These are phyloP conservation scores for Gliomastix tumulicola DNA, from an alignment of 2,329 filamentous ascomycete species.

Conservation along the genomic window DNA sequence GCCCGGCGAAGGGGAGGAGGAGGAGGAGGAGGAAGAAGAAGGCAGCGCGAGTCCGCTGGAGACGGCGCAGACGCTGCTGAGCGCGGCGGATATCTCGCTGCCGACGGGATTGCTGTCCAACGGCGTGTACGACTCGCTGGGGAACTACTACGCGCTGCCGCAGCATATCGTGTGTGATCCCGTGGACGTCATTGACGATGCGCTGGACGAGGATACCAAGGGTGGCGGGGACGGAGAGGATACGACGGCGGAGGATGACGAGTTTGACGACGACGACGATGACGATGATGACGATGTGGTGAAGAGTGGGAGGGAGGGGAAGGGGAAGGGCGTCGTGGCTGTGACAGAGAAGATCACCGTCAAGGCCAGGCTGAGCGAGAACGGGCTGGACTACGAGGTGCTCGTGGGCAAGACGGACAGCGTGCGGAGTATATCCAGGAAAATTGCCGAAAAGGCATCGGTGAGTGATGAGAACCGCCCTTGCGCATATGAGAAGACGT, in stretches of 20 bases:
- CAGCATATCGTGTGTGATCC: conserved; percentile 65
- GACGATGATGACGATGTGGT: conserved; percentile 21
- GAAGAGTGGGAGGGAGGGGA: conserved; percentile 42
- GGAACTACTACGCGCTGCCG: conserved; percentile 63
- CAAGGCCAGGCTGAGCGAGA: conserved; percentile 59
- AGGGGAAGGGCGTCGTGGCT: conserved; percentile 49
- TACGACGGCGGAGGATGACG: conserved; percentile 8
- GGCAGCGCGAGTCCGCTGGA: conserved; percentile 28
- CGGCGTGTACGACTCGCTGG: conserved; percentile 65
- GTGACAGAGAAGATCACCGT: conserved; percentile 50
- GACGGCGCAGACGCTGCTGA: conserved; percentile 74
- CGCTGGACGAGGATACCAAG: conserved; percentile 14
- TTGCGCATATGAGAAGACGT: too few relatives aligned
- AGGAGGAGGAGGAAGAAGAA: conserved; percentile 25
- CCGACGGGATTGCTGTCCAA: conserved; percentile 67
- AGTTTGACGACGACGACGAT: conserved; percentile 33
- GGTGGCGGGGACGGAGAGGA: conserved; percentile 26
- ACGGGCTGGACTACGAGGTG: conserved; percentile 55
- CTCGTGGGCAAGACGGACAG: conserved; percentile 51
- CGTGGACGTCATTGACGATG: conserved; percentile 36
- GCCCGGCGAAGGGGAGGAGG: conserved; percentile 17
- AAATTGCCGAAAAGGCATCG: conserved; percentile 54
- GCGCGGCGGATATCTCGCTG: conserved; percentile 69
- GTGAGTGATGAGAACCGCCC: conserved; percentile 36
- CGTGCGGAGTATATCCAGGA: conserved; percentile 56